Evolutionary conservation across 1,284 basidiomycete genomes (phyloP).

Genomic region (Volvariella volvacea): DNA sequence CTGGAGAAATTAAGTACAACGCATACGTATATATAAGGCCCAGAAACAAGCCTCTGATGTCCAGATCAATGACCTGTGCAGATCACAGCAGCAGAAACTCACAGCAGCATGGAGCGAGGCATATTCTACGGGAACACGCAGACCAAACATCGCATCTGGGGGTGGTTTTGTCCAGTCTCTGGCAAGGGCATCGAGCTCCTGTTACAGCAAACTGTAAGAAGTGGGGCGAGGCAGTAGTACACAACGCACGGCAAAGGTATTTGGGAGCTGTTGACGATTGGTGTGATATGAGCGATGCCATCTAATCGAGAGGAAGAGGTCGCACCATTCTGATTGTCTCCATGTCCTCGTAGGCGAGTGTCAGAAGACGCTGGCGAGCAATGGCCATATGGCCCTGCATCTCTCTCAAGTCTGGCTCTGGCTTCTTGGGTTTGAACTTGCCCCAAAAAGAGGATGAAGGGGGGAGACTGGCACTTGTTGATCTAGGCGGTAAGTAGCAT

Average conservation of each 20-base stretch:
- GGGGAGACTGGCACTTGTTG: slow-evolving; percentile 52
- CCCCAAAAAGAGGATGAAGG: slow-evolving; percentile 60
- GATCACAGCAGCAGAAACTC: too few species aligned
- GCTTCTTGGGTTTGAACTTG: slow-evolving; percentile 63
- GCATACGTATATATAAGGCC: slow-evolving; percentile 72
- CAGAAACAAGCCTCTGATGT: slow-evolving; percentile 61
- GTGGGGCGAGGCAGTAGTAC: slow-evolving; percentile 7
- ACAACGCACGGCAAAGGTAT: slow-evolving; percentile 46
- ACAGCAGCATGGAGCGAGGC: slow-evolving; percentile 76
- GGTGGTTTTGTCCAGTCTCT: slow-evolving; percentile 79
- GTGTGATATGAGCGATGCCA: slow-evolving; percentile 6
- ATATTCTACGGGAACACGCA: slow-evolving; percentile 77
- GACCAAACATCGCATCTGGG: slow-evolving; percentile 61
- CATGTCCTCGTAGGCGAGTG: slow-evolving; percentile 76
- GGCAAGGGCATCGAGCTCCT: slow-evolving; percentile 76
- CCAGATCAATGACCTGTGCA: slow-evolving; percentile 5
- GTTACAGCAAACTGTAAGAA: slow-evolving; percentile 3
- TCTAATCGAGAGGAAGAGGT: slow-evolving; percentile 6
- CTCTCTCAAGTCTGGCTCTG: slow-evolving; percentile 41
- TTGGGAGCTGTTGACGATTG: slow-evolving; percentile 46
- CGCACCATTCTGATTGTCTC: slow-evolving; percentile 72
- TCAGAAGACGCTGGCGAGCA: slow-evolving; percentile 65
- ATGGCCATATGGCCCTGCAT: slow-evolving; percentile 53
- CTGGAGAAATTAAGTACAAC: slow-evolving; percentile 2
- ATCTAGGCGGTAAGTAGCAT: slow-evolving; percentile 36